Base-by-base conservation (phyloP, 257 asterid genomes). In the Ballota nigra region DNA sequence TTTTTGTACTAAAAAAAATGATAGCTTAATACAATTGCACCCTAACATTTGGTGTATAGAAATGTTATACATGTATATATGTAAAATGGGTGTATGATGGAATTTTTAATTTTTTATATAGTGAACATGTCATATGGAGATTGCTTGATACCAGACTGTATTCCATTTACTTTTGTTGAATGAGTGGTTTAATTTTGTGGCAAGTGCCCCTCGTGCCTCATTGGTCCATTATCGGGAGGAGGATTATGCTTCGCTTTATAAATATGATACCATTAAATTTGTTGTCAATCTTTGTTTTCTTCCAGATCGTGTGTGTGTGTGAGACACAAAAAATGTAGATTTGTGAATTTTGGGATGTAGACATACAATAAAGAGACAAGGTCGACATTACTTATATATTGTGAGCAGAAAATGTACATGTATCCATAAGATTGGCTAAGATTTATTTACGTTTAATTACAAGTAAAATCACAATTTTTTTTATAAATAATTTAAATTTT, bases 81-180 rank as follows among this genome's bases (percentile, higher is more conserved):
- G 0, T 24, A 24, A n/a, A n/a, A n/a, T n/a, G n/a, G n/a, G n/a
- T n/a, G n/a, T n/a, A n/a, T n/a, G n/a, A n/a, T n/a, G n/a, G n/a
- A n/a, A n/a, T n/a, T n/a, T 43, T 13, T 55, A 26, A 23, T 23
- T 23, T 4, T 5, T 10, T 43, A 15, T 13, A 43, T 45, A 1
- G 38, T 11, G 65, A 26, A 68, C 53, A 52, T 33, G n/a, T 20
- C 22, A 11, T 60, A 19, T 61, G 56, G 22, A 24, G 47, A 33
- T 20, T 38, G 26, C 5, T 38, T 66, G 75, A 51, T 47, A 75
- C 63, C 83, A 75, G 75, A 56, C 78, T 79, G 80, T 70, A 79
- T 59, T 79, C 83, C 83, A 79, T 73, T 63, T 62, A 20, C 63
- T 67, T 56, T 55, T 74, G 65, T 71, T 12, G 65, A 6, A 31